Evolutionary conservation across 768 basidiomycete species (phyloP).

Genomic region (Hortiboletus flavorubellus): DNA sequence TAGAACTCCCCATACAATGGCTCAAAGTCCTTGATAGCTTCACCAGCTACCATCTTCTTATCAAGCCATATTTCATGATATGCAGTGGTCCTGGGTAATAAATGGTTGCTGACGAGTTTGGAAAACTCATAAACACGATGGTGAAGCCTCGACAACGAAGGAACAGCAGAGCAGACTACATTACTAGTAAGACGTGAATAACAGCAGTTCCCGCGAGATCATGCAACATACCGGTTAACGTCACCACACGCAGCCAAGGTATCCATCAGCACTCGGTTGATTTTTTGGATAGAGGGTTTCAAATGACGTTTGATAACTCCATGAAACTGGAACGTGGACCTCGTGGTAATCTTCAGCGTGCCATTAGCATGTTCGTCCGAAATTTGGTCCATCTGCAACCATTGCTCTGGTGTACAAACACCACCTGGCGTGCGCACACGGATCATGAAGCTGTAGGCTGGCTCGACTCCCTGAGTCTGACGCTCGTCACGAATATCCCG

Average conservation of each 20-base stretch:
- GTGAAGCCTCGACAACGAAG: conserved; percentile 85
- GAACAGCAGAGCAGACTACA: conserved; percentile 89
- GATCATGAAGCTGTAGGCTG: conserved; percentile 98
- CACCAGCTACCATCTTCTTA: conserved; percentile 93
- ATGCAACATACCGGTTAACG: conserved; percentile 71
- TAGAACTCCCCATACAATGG: conserved; percentile 98
- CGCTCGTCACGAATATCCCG: conserved; percentile 98
- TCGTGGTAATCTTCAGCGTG: conserved; percentile 96
- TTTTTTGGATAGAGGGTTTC: conserved; percentile 94
- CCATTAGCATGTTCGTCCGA: conserved; percentile 92
- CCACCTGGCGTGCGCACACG: conserved; percentile 95
- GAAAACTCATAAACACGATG: conserved; percentile 79
- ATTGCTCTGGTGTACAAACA: conserved; percentile 88
- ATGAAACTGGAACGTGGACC: conserved; percentile 99
- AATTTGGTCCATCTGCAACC: conserved; percentile 95
- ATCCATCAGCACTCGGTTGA: conserved; percentile 87
- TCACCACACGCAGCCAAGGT: conserved; percentile 98
- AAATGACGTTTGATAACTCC: conserved; percentile 96
- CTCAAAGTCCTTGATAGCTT: conserved; percentile 91
- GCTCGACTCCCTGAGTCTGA: conserved; percentile 87
- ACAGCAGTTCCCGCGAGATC: not conserved
- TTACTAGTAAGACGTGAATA: conserved; percentile 49
- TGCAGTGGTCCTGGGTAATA: conserved; percentile 87
- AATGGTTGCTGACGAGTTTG: conserved; percentile 76
- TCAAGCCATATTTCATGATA: conserved; percentile 99